Base-by-base conservation (phyloP, 2,329 filamentous ascomycete genomes). In the Davidsoniella australis region DNA sequence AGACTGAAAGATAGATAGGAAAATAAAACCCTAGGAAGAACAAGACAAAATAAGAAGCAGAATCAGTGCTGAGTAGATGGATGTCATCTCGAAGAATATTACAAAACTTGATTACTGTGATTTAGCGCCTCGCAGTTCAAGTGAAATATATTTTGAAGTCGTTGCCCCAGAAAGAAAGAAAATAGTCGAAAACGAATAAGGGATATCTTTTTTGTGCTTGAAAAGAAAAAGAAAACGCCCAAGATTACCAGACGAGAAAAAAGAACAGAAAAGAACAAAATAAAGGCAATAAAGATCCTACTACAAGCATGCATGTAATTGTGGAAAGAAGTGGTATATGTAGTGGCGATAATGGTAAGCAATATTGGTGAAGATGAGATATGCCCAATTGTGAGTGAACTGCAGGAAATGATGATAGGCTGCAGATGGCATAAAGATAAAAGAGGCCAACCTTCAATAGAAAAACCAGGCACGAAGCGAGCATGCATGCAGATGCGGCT, bases 1-100 rank as follows among this genome's bases (percentile, higher is more conserved):
- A 26, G 45, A 24, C 37, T 37, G 29, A 47, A 47, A 48, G 18
- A 50, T 45, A 41, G 49, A 50, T 29, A 46, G 48, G 26, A 41
- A 46, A 53, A 44, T 51, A 40, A 23, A 38, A 24, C 14, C 20
- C 5, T 23, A 20, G 38, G 18, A 49, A 41, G 41, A 37, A 47
- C 16, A 44, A 43, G 16, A 49, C 26, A 45, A 44, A 20, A 26
- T 39, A 47, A 43, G 24, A 16, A 39, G n/a, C 10, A 33, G 26
- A 43, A 24, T 29, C 41, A 43, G 48, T 5, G n/a, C 48, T 48
- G 42, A 37, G 39, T 12, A 46, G 29, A 39, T 47, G 39, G 29
- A 39, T 47, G 39, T 12, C 37, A 12, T 45, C 41, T 23, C 29
- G 16, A 45, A 44, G 10, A 46, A 48, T 14, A 47, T 4, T n/a